Conservation (phyloP, 345 rosid genomes). For the Diplotaxis tenuifolia region DNA sequence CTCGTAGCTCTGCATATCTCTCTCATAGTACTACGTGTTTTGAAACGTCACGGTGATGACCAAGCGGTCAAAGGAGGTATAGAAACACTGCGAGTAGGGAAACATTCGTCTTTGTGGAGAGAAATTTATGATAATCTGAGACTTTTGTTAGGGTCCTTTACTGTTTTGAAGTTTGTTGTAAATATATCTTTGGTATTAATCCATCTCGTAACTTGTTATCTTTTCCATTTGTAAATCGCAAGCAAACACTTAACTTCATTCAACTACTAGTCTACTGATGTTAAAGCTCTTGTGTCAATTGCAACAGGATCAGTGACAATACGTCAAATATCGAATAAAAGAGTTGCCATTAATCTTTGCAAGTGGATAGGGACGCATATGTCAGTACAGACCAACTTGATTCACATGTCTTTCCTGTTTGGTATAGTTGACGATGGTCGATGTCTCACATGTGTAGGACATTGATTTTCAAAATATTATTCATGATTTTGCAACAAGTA, state of each 20-base stretch:
- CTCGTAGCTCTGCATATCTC: no score
- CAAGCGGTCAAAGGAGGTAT: no score
- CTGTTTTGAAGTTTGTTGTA: background rate
- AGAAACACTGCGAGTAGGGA: no score
- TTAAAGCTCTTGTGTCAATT: slow-evolving; percentile 2
- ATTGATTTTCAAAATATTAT: background rate
- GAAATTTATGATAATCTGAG: no score
- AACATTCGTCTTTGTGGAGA: no score
- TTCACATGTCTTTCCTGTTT: slow-evolving; percentile 31
- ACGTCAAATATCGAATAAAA: slow-evolving; percentile 4
- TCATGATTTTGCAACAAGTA: background rate
- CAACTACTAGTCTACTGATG: background rate
- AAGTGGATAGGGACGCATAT: slow-evolving; percentile 28
- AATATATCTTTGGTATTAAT: background rate
- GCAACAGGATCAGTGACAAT: background rate
- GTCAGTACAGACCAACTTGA: slow-evolving; percentile 33
- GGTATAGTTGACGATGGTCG: slow-evolving; percentile 29
- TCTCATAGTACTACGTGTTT: no score
- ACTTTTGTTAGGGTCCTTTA: no score
- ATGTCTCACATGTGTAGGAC: slow-evolving; percentile 27
- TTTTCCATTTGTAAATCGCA: background rate
- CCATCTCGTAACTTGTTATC: background rate
- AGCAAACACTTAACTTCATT: background rate
- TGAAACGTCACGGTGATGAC: no score
- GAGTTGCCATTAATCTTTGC: slow-evolving; percentile 9